A percentile compares a stretch with the other conserved stretches of the same genome.
These are phyloP conservation scores for Xylariales sp. DNA, from an alignment of 2,329 filamentous ascomycete species.

Conservation along the genomic window DNA sequence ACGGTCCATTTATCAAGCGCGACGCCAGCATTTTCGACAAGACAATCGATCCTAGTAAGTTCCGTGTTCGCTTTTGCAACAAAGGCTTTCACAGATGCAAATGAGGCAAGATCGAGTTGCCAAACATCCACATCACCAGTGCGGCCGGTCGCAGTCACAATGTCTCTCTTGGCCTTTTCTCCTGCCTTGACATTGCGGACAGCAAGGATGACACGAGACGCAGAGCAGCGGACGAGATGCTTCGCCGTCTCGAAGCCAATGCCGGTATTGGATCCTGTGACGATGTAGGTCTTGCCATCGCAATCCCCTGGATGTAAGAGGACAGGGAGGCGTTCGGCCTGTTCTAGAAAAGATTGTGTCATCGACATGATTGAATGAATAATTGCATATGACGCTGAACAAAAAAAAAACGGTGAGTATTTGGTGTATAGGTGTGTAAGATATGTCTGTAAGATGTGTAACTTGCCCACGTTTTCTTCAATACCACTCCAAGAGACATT, in stretches of 20 bases:
- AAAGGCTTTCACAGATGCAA: neutral
- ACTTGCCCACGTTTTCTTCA: no score
- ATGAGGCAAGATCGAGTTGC: neutral
- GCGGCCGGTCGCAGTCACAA: conserved; percentile 15
- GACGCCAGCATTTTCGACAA: neutral
- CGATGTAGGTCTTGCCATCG: conserved; percentile 5
- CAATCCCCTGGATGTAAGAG: neutral
- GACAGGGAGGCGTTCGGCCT: neutral
- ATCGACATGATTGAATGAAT: no score
- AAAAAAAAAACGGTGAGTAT: no score
- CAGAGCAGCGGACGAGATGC: conserved; percentile 5
- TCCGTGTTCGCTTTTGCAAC: neutral
- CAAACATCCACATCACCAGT: neutral
- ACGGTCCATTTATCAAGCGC: neutral
- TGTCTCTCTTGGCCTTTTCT: conserved; percentile 31
- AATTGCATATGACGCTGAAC: no score
- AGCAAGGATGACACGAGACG: conserved; percentile 5
- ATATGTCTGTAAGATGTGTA: no score
- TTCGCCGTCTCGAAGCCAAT: conserved; percentile 5
- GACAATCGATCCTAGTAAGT: neutral
- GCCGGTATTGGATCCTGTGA: conserved; percentile 7
- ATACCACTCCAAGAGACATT: no score
- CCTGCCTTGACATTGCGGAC: conserved; percentile 12
- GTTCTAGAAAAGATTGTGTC: no score
- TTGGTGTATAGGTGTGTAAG: no score